Conservation (phyloP, 352 stramenopile species). For the Globisporangium iwayamae region DNA sequence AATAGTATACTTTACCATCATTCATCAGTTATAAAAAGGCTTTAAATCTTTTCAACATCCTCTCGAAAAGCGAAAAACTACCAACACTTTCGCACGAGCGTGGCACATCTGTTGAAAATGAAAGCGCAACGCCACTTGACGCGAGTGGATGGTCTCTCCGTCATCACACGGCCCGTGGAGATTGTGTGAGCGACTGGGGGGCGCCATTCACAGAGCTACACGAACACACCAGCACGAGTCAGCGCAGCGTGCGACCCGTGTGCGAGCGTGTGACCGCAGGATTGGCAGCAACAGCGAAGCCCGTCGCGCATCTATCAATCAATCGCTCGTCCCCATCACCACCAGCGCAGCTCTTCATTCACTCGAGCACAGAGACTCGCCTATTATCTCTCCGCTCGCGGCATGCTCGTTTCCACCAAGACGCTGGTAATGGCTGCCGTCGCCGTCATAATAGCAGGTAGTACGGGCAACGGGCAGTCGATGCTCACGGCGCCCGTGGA, state of each 20-base stretch:
- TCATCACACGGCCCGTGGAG: neutral
- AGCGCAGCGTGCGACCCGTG: too few relatives aligned
- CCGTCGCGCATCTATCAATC: neutral
- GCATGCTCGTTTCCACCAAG: neutral
- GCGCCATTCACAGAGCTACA: neutral
- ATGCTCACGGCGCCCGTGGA: constrained; percentile 14
- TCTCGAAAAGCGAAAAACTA: neutral
- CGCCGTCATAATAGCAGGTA: neutral
- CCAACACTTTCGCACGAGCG: neutral
- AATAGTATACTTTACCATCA: neutral
- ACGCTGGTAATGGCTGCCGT: neutral
- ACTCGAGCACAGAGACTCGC: neutral
- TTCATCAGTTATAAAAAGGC: neutral
- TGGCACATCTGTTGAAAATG: neutral
- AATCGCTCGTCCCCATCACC: neutral
- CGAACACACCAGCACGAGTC: neutral
- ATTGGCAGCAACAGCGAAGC: too few relatives aligned
- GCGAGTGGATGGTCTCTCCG: neutral
- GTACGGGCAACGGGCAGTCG: constrained; percentile 5
- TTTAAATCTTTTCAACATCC: neutral
- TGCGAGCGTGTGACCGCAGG: neutral
- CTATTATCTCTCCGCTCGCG: neutral
- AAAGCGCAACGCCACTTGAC: neutral
- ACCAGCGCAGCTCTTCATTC: neutral
- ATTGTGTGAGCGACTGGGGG: neutral